phyloP scores from a whole-genome alignment of 441 rosid genomes.

The Euphorbia corollata region DNA sequence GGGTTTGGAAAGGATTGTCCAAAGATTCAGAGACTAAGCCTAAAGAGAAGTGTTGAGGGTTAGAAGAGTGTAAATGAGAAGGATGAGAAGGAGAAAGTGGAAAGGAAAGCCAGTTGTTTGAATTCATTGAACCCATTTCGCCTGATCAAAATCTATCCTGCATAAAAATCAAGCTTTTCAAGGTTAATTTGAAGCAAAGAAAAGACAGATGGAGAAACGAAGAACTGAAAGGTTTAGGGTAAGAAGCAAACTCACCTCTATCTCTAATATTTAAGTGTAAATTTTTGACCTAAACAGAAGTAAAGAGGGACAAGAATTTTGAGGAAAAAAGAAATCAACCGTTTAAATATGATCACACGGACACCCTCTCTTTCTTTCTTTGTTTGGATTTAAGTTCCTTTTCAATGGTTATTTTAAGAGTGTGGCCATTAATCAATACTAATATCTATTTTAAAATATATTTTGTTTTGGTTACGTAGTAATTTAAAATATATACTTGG shows the following conservation, averaged over 20 bases:
- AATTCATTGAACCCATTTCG: slow-evolving; percentile 50
- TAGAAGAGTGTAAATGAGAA: slow-evolving; percentile 61
- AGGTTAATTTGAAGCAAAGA: not conserved
- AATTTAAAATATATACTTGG: too few relatives aligned
- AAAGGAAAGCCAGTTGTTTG: slow-evolving; percentile 97
- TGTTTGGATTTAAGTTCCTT: too few relatives aligned
- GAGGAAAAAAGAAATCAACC: slow-evolving; percentile 29
- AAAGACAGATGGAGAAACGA: too few relatives aligned
- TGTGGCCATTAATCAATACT: too few relatives aligned
- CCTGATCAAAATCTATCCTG: slow-evolving; percentile 17
- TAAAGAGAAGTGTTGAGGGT: slow-evolving; percentile 65
- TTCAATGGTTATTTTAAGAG: too few relatives aligned
- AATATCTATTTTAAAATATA: too few relatives aligned
- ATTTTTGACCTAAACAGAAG: slow-evolving; percentile 13
- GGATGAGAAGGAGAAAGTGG: slow-evolving; percentile 79
- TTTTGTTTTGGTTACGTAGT: too few relatives aligned
- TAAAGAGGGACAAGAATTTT: not conserved
- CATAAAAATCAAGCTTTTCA: slow-evolving; percentile 11
- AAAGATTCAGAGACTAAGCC: slow-evolving; percentile 66
- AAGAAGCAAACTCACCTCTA: slow-evolving; percentile 14
- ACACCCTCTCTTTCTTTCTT: not conserved
- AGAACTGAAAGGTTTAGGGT: slow-evolving; percentile 1
- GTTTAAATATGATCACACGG: not conserved
- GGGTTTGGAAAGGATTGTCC: slow-evolving; percentile 77
- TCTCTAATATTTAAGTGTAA: not conserved